phyloP scores from a whole-genome alignment of 1,139 yeast species.

The Citeromyces hawaiiensis region DNA sequence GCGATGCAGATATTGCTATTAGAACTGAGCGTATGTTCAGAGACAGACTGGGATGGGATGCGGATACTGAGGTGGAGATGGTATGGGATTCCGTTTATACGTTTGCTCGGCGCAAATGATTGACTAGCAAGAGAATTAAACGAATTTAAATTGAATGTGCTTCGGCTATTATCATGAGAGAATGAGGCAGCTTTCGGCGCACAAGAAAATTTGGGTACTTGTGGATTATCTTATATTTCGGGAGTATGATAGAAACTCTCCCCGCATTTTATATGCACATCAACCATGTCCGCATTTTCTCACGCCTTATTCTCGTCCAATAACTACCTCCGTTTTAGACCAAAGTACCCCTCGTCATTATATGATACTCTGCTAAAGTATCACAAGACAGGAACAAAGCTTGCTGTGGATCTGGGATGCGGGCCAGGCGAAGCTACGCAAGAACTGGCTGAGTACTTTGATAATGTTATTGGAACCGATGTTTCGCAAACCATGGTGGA shows the following conservation, averaged over 20 bases:
- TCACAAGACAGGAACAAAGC: background rate
- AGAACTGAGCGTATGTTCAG: conserved; percentile 20
- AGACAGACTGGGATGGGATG: conserved; percentile 26
- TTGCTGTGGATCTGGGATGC: conserved; percentile 30
- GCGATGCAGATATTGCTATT: conserved; percentile 27
- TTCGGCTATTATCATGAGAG: no score
- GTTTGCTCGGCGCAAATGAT: conserved; percentile 22
- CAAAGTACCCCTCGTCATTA: conserved; percentile 2
- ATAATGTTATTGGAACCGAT: conserved; percentile 53
- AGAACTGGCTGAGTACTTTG: conserved; percentile 29
- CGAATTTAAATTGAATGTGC: no score
- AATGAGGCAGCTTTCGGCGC: no score
- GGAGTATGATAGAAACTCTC: background rate
- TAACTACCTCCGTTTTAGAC: background rate
- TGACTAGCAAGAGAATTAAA: no score
- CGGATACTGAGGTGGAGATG: conserved; percentile 28
- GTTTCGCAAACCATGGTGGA: conserved; percentile 51
- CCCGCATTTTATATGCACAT: no score
- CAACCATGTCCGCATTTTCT: background rate
- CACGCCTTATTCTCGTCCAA: background rate
- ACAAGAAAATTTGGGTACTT: background rate
- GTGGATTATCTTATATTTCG: background rate
- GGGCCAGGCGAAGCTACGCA: conserved; percentile 77
- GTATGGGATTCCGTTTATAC: conserved; percentile 49
- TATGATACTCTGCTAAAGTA: background rate